Percentiles rank a stretch among this genome's conserved stretches.
phyloP scores from a whole-genome alignment of 2,329 filamentous ascomycete genomes.

The Colletotrichum kahawae region DNA sequence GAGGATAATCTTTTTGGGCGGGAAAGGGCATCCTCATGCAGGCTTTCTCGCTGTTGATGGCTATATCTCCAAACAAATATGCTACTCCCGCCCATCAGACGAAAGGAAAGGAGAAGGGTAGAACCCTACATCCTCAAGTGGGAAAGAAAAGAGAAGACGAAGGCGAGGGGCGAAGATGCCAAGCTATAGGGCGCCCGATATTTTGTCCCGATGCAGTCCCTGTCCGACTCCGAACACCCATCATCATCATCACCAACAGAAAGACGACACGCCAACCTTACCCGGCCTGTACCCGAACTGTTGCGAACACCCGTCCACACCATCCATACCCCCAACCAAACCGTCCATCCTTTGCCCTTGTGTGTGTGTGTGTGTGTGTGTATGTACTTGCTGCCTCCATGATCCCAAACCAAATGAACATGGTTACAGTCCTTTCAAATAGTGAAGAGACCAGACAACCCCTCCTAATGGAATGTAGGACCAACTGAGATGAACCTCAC shows the following conservation, averaged over 20 bases:
- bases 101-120: not conserved
- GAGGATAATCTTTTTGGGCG: not conserved
- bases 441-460: not conserved
- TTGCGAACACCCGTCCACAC: not conserved
- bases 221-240: not conserved
- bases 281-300: not conserved
- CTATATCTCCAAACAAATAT: constrained; percentile 6
- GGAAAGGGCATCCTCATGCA: not conserved
- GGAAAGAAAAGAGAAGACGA: not conserved
- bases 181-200: not conserved
- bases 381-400: not conserved
- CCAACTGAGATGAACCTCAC: not conserved
- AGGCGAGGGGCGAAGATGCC: not conserved
- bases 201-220: not conserved
- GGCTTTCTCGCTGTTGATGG: not conserved
- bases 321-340: not conserved
- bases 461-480: not conserved
- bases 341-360: not conserved
- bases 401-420: not conserved
- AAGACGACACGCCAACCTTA: not conserved
- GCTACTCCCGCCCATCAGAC: not conserved
- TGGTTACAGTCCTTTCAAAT: not conserved
- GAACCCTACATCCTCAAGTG: not conserved
- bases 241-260: not conserved
- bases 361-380: not conserved